Evolutionary conservation across 805 yeast species (phyloP), one percentile per base, ranked within the genome.

Genomic region (Spathaspora passalidarum): DNA sequence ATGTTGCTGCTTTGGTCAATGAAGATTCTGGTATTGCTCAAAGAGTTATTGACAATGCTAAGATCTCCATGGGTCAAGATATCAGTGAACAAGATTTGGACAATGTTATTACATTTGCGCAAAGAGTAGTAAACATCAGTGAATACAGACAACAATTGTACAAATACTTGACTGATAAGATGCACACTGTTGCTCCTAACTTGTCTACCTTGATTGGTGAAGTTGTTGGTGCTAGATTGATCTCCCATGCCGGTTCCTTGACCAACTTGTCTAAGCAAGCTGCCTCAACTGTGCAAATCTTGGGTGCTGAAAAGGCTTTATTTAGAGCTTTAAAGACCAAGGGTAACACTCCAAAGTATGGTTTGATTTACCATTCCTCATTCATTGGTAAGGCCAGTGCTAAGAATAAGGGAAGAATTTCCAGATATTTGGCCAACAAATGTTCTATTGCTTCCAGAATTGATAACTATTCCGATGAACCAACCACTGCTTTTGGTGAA

Each of bases 11-110:
- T 42, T 74, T 92, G 58, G 82, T 87, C 56, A 84, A 88, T 64
- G 97, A 92, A 57, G 97, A 90, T 67, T 89, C 96, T 50, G 96
- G 88, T 53, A 57, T 72, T 47, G 96, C 97, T 52, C 90, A 90
- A 76, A 83, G 84, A 69, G 82, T 92, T 56, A 86, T 92, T 59
- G 96, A 89, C 67, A 91, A 96, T 57, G 96, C 98, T 52, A 84
- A 88, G 76, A 90, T 92, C 60, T 90, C 97, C 39, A 94, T 94
- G 99, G 99, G 99, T 69, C 98, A 92, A 75, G 99, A 94, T 71
- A 81, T 94, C 56, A 85, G 96, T 54, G 96, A 88, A 69, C 84
- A 85, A 65, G 99, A 94, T 70, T 88, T 94, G 94, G 82, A 80
- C 54, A 91, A 91, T 66, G 91, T 94, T 49, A 70, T 85, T 54